These are phyloP conservation scores for Neocucurbitaria cava DNA, from an alignment of 2,329 filamentous ascomycete genomes.

Conservation along the genomic window DNA sequence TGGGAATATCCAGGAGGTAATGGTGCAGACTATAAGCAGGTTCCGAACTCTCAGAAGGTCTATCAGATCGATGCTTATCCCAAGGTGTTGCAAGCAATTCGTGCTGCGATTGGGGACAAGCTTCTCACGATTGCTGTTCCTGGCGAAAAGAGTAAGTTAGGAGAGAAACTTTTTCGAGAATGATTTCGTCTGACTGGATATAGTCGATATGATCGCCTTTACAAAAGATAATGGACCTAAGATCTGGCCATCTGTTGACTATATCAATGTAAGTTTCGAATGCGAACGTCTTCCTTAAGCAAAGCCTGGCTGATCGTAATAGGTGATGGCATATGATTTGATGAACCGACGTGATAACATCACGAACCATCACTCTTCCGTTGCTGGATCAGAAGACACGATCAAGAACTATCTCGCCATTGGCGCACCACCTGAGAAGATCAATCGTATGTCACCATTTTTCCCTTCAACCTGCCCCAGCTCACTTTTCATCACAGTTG, in stretches of 20 bases:
- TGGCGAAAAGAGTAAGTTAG: conserved; percentile 38
- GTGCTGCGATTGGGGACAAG: conserved; percentile 65
- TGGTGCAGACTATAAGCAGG: conserved; percentile 70
- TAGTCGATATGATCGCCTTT: conserved; percentile 71
- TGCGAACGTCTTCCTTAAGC: no score
- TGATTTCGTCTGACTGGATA: conserved; percentile 29
- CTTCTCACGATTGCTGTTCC: conserved; percentile 73
- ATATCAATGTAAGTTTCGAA: conserved; percentile 60
- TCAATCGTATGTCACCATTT: conserved; percentile 54
- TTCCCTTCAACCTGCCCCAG: background rate
- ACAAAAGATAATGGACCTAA: conserved; percentile 62
- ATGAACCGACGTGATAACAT: conserved; percentile 71
- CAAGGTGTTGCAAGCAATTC: conserved; percentile 65
- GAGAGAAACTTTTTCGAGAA: background rate
- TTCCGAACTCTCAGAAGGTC: conserved; percentile 65
- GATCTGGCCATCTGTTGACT: conserved; percentile 68
- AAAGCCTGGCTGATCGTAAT: background rate
- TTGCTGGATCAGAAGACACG: conserved; percentile 61
- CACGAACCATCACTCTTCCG: conserved; percentile 71
- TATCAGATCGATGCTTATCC: conserved; percentile 69
- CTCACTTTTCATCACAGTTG: conserved; percentile 51
- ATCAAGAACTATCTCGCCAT: conserved; percentile 66
- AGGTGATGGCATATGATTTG: conserved; percentile 74
- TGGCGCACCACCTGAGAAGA: conserved; percentile 62
- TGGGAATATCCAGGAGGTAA: conserved; percentile 72